Percentiles rank a stretch among this genome's conserved stretches.
Evolutionary conservation across 495 filamentous ascomycete species (phyloP).

Genomic region (Lasiosphaeria hispida): DNA sequence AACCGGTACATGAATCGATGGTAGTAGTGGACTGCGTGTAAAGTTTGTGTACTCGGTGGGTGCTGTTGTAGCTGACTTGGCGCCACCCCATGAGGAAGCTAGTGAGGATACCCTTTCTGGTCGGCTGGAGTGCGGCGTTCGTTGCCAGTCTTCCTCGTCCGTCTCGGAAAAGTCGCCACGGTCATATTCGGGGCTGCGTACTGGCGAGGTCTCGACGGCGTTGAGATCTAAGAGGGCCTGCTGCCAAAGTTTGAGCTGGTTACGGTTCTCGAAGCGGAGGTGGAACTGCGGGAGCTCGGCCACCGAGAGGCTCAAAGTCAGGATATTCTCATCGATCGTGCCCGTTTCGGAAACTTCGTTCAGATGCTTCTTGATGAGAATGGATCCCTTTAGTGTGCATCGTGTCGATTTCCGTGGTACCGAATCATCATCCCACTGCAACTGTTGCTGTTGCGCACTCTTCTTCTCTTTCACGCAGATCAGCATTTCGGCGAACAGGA

Average conservation of each 20-base stretch:
- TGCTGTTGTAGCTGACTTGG: conserved; percentile 72
- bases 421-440: conserved; percentile 62
- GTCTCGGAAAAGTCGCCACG: conserved; percentile 70
- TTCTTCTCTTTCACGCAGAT: conserved; percentile 99
- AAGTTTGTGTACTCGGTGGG: conserved; percentile 78
- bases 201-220: conserved; percentile 56
- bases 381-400: conserved; percentile 94
- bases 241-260: conserved; percentile 88
- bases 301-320: conserved; percentile 90
- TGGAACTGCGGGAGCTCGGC: conserved; percentile 96
- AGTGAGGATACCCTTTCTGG: conserved; percentile 81
- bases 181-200: conserved; percentile 71
- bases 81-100: conserved; percentile 80
- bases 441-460: conserved; percentile 41
- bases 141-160: conserved; percentile 89
- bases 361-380: conserved; percentile 96
- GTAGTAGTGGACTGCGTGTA: conserved; percentile 51
- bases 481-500: conserved; percentile 97
- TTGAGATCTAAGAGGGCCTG: conserved; percentile 84
- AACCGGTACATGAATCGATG: conserved; percentile 82
- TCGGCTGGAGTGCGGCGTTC: conserved; percentile 54
- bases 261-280: conserved; percentile 81
- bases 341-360: conserved; percentile 77
- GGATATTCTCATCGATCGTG: conserved; percentile 69
- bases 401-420: conserved; percentile 64